Evolutionary conservation across 345 rosid genomes (phyloP).

Genomic region (Pugionium cornutum): DNA sequence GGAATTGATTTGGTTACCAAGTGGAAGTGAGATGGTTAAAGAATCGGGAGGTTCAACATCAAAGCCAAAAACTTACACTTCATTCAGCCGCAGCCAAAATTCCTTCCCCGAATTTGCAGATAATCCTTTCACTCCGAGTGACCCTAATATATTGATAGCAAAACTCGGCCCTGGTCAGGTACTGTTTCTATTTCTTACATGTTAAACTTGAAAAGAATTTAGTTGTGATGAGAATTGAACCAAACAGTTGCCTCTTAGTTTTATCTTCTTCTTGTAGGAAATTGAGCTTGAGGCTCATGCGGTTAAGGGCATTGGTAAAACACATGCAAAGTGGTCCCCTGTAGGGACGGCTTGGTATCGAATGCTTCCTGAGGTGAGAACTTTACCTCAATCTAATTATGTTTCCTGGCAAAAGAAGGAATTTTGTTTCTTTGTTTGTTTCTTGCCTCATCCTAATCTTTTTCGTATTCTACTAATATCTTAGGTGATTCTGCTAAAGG

Average conservation of each 20-base stretch:
- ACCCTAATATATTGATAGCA: slow-evolving; percentile 39
- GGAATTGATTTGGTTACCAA: too few species aligned
- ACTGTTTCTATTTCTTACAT: slow-evolving; percentile 11
- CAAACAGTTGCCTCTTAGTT: background rate
- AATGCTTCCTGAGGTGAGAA: too few species aligned
- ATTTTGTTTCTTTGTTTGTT: background rate
- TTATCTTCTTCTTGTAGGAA: slow-evolving; percentile 51
- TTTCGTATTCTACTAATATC: background rate
- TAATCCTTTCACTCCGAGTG: slow-evolving; percentile 52
- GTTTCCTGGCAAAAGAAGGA: background rate
- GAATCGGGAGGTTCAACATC: too few species aligned
- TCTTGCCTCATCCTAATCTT: background rate
- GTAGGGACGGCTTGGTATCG: too few species aligned
- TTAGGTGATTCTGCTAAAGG: slow-evolving; percentile 66
- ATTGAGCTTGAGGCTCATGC: slow-evolving; percentile 68
- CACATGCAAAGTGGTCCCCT: too few species aligned
- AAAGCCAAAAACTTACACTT: slow-evolving; percentile 54
- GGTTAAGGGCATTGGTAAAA: too few species aligned
- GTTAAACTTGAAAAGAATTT: slow-evolving; percentile 1
- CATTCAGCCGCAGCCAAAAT: slow-evolving; percentile 66
- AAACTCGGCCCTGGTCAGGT: slow-evolving; percentile 71
- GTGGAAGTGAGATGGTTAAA: too few species aligned
- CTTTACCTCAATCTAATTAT: background rate
- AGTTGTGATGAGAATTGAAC: slow-evolving; percentile 7
- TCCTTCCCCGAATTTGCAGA: slow-evolving; percentile 52